Evolutionary conservation across 768 basidiomycete species (phyloP).

Genomic region (Ephemerocybe angulata): DNA sequence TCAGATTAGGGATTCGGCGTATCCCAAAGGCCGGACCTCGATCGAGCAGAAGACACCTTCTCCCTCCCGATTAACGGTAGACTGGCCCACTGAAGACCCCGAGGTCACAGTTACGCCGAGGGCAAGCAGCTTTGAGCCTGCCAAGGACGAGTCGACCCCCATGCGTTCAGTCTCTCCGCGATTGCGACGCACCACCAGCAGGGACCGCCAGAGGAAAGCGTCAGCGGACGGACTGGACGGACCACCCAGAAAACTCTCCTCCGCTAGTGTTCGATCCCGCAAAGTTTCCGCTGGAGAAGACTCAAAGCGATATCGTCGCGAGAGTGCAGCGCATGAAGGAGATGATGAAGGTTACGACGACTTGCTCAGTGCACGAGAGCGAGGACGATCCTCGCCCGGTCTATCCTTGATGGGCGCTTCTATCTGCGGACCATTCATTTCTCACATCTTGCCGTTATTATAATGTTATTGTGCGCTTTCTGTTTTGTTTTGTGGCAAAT

Average conservation of each 20-base stretch:
- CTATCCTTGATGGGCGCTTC: background rate
- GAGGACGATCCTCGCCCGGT: slow-evolving; percentile 42
- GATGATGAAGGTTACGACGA: slow-evolving; percentile 79
- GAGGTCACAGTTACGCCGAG: slow-evolving; percentile 57
- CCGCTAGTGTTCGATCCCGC: slow-evolving; percentile 10
- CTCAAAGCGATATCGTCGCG: slow-evolving; percentile 34
- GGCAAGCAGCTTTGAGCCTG: slow-evolving; percentile 44
- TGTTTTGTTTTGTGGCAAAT: slow-evolving; percentile 23
- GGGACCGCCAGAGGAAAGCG: slow-evolving; percentile 40
- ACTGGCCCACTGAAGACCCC: slow-evolving; percentile 48
- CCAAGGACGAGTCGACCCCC: slow-evolving; percentile 20
- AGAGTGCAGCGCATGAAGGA: slow-evolving; percentile 71
- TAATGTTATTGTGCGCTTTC: too few relatives aligned
- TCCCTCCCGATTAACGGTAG: slow-evolving; percentile 45
- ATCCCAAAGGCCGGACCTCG: slow-evolving; percentile 12
- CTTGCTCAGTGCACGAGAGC: slow-evolving; percentile 76
- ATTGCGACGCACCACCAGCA: slow-evolving; percentile 20
- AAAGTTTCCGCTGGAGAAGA: background rate
- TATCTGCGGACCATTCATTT: background rate
- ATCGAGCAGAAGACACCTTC: slow-evolving; percentile 30
- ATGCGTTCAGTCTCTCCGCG: slow-evolving; percentile 27
- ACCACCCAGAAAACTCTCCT: background rate
- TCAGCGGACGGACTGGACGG: slow-evolving; percentile 40
- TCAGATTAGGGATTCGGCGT: slow-evolving; percentile 38
- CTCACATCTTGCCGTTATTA: background rate